phyloP scores from a whole-genome alignment of 305 asterid genomes.

The Rubia balearica region DNA sequence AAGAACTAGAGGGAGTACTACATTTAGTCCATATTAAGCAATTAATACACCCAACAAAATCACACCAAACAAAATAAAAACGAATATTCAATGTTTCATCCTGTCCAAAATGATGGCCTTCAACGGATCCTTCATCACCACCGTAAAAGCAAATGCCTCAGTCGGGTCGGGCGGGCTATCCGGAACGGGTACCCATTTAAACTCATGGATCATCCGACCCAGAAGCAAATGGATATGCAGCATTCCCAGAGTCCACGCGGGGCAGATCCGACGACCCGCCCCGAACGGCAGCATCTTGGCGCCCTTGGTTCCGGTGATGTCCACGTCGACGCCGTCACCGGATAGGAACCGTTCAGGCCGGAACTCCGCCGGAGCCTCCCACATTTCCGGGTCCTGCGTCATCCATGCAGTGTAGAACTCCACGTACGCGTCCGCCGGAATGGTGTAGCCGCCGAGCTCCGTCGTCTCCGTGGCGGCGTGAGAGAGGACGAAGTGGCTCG shows the following conservation, averaged over 20 bases:
- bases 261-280: conserved; percentile 86
- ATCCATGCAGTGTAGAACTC: conserved; percentile 88
- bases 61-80: not conserved
- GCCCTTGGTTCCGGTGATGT: conserved; percentile 67
- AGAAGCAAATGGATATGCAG: conserved; percentile 57
- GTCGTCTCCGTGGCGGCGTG: conserved; percentile 64
- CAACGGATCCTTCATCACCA: conserved; percentile 82
- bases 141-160: conserved; percentile 80
- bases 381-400: conserved; percentile 62
- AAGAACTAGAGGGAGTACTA: not conserved
- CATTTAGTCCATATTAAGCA: not conserved
- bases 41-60: not conserved
- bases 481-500: conserved; percentile 76
- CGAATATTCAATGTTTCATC: conserved; percentile 35
- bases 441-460: conserved; percentile 71
- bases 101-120: conserved; percentile 69
- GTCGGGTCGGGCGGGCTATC: conserved; percentile 76
- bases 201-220: conserved; percentile 73
- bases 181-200: conserved; percentile 71
- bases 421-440: conserved; percentile 61
- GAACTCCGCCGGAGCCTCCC: conserved; percentile 65
- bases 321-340: conserved; percentile 84
- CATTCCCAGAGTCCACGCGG: conserved; percentile 78
- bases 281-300: conserved; percentile 91
- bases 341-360: conserved; percentile 69